Evolutionary conservation across 129 eudicot genomes (phyloP), one percentile per base, ranked within the genome.

Genomic region (Erigeron canadensis): DNA sequence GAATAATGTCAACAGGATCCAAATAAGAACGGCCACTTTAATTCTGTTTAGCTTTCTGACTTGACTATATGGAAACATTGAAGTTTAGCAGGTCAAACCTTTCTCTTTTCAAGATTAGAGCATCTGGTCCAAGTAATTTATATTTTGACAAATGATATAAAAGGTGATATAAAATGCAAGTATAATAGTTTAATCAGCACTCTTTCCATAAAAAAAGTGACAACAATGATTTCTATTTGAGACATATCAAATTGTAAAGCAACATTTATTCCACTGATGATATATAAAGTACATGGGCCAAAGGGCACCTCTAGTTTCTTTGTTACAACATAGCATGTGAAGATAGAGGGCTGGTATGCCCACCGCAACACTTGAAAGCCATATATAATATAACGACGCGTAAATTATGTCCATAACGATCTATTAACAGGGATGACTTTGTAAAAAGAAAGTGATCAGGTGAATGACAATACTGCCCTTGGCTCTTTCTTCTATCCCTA

Each of bases 241-340:
- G 47, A 16, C 13, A 40, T 8, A 28, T 38, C 47, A 63, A 63
- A 13, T 2, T 6, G 9, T 7, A 63, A 38, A 16, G 22, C 21
- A 39, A 16, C 50, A 63, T 40, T 63, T 63, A 40, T 63, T 63
- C 10, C 46, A 40, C 7, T 63, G 40, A 41, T 63, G 22, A 62
- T 38, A 61, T 43, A 62, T 39, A 34, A 5, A 40, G 21, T 62
- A 62, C 67, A 62, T 59, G 40, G 43, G 16, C 18, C 65, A 8
- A 13, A 12, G 65, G 43, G 17, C 65, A 43, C 42, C 28, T 57
- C 8, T 70, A 56, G 51, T 42, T 70, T 70, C 5, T 56, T 42
- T 70, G 54, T 41, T 56, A 70, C 75, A 70, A 70, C 65, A 70
- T 21, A 54, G 28, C 10, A 54, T 55, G 18, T 19, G 18, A 55